phyloP scores from a whole-genome alignment of 1,284 basidiomycete genomes.

The Trichosporon sp. region DNA sequence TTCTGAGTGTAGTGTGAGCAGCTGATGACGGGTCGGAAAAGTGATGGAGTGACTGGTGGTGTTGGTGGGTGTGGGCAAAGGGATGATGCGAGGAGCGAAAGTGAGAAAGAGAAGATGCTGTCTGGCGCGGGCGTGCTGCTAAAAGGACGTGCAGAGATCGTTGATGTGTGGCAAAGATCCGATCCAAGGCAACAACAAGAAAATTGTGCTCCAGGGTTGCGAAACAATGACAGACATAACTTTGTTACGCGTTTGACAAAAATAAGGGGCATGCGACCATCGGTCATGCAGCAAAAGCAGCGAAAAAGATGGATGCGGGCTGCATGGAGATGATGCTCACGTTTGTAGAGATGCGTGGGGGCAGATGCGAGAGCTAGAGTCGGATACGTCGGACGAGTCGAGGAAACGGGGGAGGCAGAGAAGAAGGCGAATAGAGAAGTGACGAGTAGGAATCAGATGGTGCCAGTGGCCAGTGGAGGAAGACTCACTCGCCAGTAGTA shows the following conservation, averaged over 20 bases:
- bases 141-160: not conserved
- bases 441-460: constrained; percentile 2
- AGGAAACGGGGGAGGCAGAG: not conserved
- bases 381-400: not conserved
- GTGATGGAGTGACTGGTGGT: not conserved
- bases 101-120: not conserved
- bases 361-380: not conserved
- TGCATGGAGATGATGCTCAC: not conserved
- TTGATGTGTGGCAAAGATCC: not conserved
- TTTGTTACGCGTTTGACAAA: not conserved
- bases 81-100: not conserved
- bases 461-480: not conserved
- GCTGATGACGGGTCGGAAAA: not conserved
- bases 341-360: not conserved
- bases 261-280: not conserved
- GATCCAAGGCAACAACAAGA: not conserved
- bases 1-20: constrained; percentile 19
- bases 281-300: not conserved
- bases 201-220: constrained; percentile 1
- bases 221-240: not conserved
- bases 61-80: not conserved
- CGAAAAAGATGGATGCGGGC: too few relatives aligned
- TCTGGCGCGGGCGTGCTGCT: not conserved
- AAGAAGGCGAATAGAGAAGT: not conserved
- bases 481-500: not conserved